Conservation (phyloP, 2,329 filamentous ascomycete species). For the Hypoxylon sp. region DNA sequence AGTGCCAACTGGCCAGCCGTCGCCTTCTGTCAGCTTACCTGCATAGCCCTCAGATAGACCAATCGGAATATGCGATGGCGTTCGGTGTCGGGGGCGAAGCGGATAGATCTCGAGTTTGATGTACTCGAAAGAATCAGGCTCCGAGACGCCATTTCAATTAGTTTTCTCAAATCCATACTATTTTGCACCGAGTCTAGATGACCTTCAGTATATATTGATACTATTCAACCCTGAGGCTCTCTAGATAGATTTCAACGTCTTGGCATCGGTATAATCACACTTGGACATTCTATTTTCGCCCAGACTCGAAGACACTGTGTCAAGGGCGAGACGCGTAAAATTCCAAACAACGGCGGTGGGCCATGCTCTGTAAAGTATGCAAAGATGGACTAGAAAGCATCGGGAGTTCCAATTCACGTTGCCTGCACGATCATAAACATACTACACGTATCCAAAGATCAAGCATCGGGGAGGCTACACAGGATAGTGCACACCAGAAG, state of each 20-base stretch:
- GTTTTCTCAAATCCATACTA: neutral
- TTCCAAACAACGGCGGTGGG: neutral
- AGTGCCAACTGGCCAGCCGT: too few relatives aligned
- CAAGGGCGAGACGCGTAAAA: neutral
- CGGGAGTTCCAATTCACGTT: slow-evolving; percentile 2
- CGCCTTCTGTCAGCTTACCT: neutral
- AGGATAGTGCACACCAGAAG: neutral
- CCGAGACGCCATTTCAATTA: neutral
- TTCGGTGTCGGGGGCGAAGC: neutral
- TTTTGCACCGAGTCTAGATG: neutral
- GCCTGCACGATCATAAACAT: neutral
- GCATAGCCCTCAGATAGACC: neutral
- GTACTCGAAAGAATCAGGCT: neutral
- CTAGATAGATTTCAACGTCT: neutral
- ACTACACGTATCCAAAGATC: neutral
- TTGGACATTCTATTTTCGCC: neutral
- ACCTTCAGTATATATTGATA: neutral
- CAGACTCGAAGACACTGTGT: neutral
- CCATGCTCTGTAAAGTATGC: slow-evolving; percentile 24
- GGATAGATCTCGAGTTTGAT: neutral
- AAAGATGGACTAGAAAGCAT: slow-evolving; percentile 17
- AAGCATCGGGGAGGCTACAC: neutral
- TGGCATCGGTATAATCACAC: neutral
- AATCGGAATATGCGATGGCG: neutral
- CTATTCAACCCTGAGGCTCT: neutral